Evolutionary conservation across 352 stramenopile species (phyloP).

Genomic region (Globisporangium nodosum): DNA sequence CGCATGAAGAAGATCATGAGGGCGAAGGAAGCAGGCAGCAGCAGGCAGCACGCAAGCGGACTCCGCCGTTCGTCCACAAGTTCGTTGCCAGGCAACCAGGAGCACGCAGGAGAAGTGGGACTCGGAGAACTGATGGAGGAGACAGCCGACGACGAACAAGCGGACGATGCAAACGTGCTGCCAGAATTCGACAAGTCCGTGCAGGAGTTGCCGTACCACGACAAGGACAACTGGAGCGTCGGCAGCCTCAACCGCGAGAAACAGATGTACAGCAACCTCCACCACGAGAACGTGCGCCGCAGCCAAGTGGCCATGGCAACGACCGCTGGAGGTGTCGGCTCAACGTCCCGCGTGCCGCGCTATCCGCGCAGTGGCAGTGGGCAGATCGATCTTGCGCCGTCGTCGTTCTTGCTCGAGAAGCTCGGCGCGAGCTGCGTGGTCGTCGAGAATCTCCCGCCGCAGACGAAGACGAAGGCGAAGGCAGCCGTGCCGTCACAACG

Average conservation of each 20-base stretch:
- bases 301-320: constrained; percentile 28
- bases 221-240: constrained; percentile 81
- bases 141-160: background rate
- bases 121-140: background rate
- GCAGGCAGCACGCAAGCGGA: constrained; percentile 30
- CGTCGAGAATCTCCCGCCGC: constrained; percentile 17
- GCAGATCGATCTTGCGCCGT: constrained; percentile 54
- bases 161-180: constrained; percentile 18
- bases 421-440: constrained; percentile 61
- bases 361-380: constrained; percentile 18
- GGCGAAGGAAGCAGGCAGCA: constrained; percentile 30
- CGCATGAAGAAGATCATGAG: constrained; percentile 70
- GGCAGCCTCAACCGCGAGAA: constrained; percentile 65
- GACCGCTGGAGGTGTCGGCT: background rate
- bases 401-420: constrained; percentile 59
- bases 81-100: background rate
- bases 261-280: constrained; percentile 72
- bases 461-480: background rate
- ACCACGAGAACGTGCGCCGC: constrained; percentile 58
- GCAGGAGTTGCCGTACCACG: constrained; percentile 48
- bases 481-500: background rate
- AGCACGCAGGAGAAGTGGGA: background rate
- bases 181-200: constrained; percentile 34
- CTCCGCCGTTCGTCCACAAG: constrained; percentile 11
- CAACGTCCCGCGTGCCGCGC: background rate